Conservation (phyloP, 2,329 filamentous ascomycete genomes). For the Talaromyces atroroseus region DNA sequence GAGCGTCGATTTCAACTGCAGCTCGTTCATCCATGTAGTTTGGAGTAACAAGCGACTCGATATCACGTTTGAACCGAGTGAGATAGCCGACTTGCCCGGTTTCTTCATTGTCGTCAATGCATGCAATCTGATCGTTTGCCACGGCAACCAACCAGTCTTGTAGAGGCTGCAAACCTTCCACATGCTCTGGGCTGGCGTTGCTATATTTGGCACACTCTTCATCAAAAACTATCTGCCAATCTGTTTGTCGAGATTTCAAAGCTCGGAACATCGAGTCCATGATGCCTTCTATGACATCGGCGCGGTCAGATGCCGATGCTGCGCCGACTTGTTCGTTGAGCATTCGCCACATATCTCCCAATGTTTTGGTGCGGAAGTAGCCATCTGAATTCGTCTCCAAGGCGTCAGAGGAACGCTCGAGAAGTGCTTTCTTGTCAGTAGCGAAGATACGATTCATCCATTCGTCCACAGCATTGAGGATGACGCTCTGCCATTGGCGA, state of each 20-base stretch:
- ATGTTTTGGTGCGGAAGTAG: slow-evolving; percentile 84
- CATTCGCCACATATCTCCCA: slow-evolving; percentile 97
- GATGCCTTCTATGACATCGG: slow-evolving; percentile 89
- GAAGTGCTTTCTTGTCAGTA: slow-evolving; percentile 75
- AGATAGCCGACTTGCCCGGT: slow-evolving; percentile 77
- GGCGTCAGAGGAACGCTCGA: slow-evolving; percentile 70
- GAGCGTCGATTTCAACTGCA: slow-evolving; percentile 63
- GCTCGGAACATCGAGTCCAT: slow-evolving; percentile 93
- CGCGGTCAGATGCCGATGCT: slow-evolving; percentile 75
- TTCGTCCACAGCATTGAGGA: slow-evolving; percentile 91
- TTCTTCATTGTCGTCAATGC: slow-evolving; percentile 80
- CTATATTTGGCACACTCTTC: slow-evolving; percentile 76
- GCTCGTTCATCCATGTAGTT: slow-evolving; percentile 70
- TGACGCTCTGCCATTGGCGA: slow-evolving; percentile 87
- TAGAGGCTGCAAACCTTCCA: slow-evolving; percentile 66
- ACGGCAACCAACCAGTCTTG: slow-evolving; percentile 94
- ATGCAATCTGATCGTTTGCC: slow-evolving; percentile 97
- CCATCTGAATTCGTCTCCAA: slow-evolving; percentile 84
- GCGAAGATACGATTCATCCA: slow-evolving; percentile 93
- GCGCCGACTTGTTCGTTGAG: slow-evolving; percentile 85
- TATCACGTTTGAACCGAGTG: slow-evolving; percentile 76
- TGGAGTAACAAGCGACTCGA: slow-evolving; percentile 72
- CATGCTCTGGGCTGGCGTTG: slow-evolving; percentile 38
- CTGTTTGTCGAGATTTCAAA: slow-evolving; percentile 72
- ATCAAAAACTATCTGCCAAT: slow-evolving; percentile 83